phyloP scores from a whole-genome alignment of 2,329 filamentous ascomycete species.

The Claviceps lovelessii region DNA sequence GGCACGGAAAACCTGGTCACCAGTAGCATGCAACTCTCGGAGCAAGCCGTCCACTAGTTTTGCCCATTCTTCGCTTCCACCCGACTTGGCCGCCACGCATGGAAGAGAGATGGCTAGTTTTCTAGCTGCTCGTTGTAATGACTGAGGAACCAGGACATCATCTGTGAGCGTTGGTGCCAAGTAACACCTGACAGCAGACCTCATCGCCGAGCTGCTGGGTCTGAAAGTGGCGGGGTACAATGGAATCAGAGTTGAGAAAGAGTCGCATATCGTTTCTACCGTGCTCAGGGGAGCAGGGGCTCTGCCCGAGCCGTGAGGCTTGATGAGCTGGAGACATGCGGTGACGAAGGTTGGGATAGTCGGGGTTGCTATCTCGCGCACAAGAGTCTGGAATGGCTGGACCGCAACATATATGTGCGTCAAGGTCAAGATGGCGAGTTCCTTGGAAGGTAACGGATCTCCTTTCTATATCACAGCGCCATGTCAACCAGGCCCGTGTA shows the following conservation, averaged over 20 bases:
- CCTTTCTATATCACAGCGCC: constrained; percentile 44
- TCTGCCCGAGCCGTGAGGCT: constrained; percentile 23
- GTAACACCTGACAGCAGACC: constrained; percentile 41
- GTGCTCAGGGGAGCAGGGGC: constrained; percentile 29
- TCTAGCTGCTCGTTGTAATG: constrained; percentile 43
- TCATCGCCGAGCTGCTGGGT: constrained; percentile 56
- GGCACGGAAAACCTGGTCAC: constrained; percentile 64
- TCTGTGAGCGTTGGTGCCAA: constrained; percentile 50
- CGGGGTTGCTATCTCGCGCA: constrained; percentile 78
- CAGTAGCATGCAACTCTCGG: constrained; percentile 51
- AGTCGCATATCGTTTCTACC: constrained; percentile 54
- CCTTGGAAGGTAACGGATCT: constrained; percentile 61
- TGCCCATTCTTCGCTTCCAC: constrained; percentile 63
- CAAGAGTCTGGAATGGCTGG: constrained; percentile 66
- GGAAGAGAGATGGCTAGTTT: constrained; percentile 57
- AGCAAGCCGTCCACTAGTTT: constrained; percentile 49
- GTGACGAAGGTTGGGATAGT: constrained; percentile 61
- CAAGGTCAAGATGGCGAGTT: constrained; percentile 60
- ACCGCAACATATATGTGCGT: constrained; percentile 74
- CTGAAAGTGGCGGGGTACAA: constrained; percentile 73
- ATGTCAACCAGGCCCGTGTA: constrained; percentile 7
- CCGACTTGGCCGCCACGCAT: constrained; percentile 68
- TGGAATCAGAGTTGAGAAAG: constrained; percentile 59
- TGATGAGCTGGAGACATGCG: constrained; percentile 53
- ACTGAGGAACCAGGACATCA: constrained; percentile 30